Evolutionary conservation across 2,329 filamentous ascomycete species (phyloP), one percentile per base, ranked within the genome.

Genomic region (Verticillium dahliae): DNA sequence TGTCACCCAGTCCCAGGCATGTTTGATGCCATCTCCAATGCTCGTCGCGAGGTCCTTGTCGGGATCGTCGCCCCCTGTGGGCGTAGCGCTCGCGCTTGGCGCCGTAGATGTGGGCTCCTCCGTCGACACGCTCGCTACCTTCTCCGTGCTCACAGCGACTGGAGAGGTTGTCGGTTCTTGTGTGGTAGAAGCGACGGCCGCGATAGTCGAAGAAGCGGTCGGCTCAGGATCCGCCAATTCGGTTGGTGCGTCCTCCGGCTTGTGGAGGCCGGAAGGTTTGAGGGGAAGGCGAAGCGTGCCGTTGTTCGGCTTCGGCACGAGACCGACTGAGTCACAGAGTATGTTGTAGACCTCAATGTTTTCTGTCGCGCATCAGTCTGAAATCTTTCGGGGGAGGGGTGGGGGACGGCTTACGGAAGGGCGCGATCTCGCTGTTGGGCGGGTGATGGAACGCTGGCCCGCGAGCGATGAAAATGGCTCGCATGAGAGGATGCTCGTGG

Each of bases 301-400:
- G 70, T 98, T 98, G 72, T 97, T 97, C 1, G 90, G 85, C 60
- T 82, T 81, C 0, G 92, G 90, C 3, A 71, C 73, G 62, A 98
- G 78, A 13, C 89, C 88, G 33, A 98, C 76, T 0, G 91, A 93
- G 75, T 97, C 93, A 72, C 94, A 97, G 55, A 98, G 76, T 65
- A 98, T 91, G 70, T 97, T 97, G 77, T 98, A 98, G 9, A 98
- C 90, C 69, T 97, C 90, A 62, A 86, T 93, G 66, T 98, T 98
- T 84, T 97, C 90, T 94, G 68, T 31, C 5, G 6, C 3, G 11
- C 65, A 70, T 75, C 71, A 75, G 65, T 56, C 57, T 13, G 34
- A 7, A 13, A 56, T 4, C 27, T 31, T 31, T 31, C 5, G 27
- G 27, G 13, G 11, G 34, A 35, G 56, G 7, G n/a, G 18, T 2